Percentiles rank a stretch among this genome's conserved stretches.
Evolutionary conservation across 2,329 filamentous ascomycete genomes (phyloP).

Genomic region (Dactylellina drechsleri): DNA sequence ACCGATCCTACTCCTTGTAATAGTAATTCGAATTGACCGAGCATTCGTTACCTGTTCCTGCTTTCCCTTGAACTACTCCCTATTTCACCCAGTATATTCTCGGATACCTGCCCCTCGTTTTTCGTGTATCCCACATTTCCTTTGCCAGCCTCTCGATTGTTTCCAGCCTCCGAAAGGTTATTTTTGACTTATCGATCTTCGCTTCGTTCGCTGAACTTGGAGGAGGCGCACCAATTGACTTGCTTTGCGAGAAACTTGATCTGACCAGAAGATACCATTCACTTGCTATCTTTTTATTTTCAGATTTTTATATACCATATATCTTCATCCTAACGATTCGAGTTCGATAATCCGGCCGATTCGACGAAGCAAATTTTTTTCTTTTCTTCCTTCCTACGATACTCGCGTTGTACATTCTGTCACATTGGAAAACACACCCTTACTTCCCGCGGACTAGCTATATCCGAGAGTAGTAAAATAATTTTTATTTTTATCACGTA

Average conservation of each 20-base stretch:
- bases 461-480: constrained; percentile 43
- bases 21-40: constrained; percentile 52
- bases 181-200: constrained; percentile 40
- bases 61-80: constrained; percentile 20
- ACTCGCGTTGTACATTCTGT: constrained; percentile 32
- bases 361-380: constrained; percentile 8
- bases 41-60: constrained; percentile 49
- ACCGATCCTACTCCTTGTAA: constrained; percentile 46
- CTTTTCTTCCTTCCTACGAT: background rate
- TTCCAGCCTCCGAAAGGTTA: background rate
- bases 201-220: constrained; percentile 25
- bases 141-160: background rate
- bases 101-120: constrained; percentile 43
- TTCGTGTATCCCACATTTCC: constrained; percentile 41
- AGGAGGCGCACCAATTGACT: constrained; percentile 34
- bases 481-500: constrained; percentile 41
- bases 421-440: constrained; percentile 21
- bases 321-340: constrained; percentile 5
- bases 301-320: constrained; percentile 15
- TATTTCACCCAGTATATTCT: constrained; percentile 17
- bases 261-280: constrained; percentile 35
- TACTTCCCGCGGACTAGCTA: constrained; percentile 44
- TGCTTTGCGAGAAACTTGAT: constrained; percentile 29
- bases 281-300: constrained; percentile 18
- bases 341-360: constrained; percentile 36